Evolutionary conservation across 208 protist genomes (phyloP).

Genomic region (Crithidia bombi): DNA sequence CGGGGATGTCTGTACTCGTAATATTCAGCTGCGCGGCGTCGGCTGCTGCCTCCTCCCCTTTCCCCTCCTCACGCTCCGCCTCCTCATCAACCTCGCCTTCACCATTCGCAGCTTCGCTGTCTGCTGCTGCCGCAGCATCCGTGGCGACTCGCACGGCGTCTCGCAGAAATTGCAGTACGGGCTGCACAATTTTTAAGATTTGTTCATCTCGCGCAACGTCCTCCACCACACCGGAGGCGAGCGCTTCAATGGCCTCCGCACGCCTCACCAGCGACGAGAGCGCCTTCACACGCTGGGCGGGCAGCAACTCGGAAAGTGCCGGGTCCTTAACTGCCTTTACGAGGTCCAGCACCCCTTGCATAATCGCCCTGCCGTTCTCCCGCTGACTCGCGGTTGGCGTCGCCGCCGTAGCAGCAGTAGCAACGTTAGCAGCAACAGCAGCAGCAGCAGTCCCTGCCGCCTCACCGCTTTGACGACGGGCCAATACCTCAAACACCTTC

Average conservation of each 20-base stretch:
- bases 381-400: neutral
- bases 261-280: constrained; percentile 12
- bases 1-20: constrained; percentile 18
- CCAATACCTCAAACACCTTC: constrained; percentile 30
- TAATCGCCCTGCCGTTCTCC: constrained; percentile 14
- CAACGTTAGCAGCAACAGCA: neutral
- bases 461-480: neutral
- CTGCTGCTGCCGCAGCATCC: neutral
- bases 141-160: constrained; percentile 2
- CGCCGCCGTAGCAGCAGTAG: too few relatives aligned
- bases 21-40: neutral
- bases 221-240: constrained; percentile 4
- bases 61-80: neutral
- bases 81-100: too few relatives aligned
- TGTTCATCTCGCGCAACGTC: constrained; percentile 6
- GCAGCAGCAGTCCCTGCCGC: neutral
- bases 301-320: constrained; percentile 14
- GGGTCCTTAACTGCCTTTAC: constrained; percentile 18
- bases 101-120: neutral
- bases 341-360: constrained; percentile 24
- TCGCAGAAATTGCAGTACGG: constrained; percentile 10
- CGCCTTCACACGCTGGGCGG: constrained; percentile 21
- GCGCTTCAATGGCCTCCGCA: constrained; percentile 14
- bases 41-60: neutral
- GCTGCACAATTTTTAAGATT: constrained; percentile 19